Evolutionary conservation across 2,329 filamentous ascomycete species (phyloP), one percentile per base, ranked within the genome.

Genomic region (Neofusicoccum parvum): DNA sequence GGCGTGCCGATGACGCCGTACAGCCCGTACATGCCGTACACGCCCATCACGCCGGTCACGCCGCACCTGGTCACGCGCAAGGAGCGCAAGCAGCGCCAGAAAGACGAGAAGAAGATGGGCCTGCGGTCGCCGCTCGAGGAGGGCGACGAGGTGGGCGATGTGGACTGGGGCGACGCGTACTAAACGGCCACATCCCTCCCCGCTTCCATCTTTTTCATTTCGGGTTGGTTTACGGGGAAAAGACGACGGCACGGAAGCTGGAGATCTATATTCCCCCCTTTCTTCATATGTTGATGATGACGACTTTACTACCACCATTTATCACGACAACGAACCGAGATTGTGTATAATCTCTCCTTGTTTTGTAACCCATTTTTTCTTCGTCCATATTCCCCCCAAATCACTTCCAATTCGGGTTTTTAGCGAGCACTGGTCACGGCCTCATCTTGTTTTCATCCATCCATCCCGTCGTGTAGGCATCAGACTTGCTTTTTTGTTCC

Each of bases 1-100:
- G 86, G 85, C 0, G 81, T 87, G 27, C 85, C 85, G 51, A 90
- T 87, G 2, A 91, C 90, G 23, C 91, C 91, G 1, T 94, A 94
- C 76, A 88, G 86, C 64, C 90, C 91, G 0, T 94, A 94, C 70
- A 91, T 94, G 80, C 91, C 91, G 0, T 91, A 89, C 74, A 90
- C 89, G 6, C 90, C 91, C 1, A 82, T 91, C 54, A 85, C 92
- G 59, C 91, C 91, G 1, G 86, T 94, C 56, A 93, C 91, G 36
- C 90, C 91, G n/a, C 87, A 86, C 20, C 79, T 94, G 53, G 87
- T 92, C 15, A 92, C 88, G 27, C 87, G 84, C 76, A 85, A 87
- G 68, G 90, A 94, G 73, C 80, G 90, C 34, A 92, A 89, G 83
- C 82, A 85, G 74, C 88, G 87, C 83, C 87, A 82, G 81, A 87